Conservation (phyloP, 495 filamentous ascomycete species). For the Daldinia bambusicola region DNA sequence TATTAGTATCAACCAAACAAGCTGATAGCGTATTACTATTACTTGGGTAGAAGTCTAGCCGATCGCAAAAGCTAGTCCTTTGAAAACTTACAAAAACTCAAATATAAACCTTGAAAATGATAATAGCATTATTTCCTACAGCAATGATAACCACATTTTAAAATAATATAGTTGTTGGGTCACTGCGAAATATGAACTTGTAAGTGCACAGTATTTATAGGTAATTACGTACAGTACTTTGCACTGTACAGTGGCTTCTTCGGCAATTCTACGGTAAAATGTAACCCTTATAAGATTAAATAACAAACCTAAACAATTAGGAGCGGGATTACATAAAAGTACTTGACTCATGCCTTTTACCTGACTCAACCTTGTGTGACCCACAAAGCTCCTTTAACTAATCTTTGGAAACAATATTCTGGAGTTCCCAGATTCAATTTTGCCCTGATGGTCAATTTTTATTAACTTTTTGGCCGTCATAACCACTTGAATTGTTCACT, state of each 20-base stretch:
- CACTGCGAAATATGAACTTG: neutral
- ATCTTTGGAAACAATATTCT: conserved; percentile 45
- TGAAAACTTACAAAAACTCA: too few species aligned
- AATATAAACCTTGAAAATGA: too few species aligned
- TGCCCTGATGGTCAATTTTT: conserved; percentile 13
- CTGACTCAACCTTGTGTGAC: conserved; percentile 47
- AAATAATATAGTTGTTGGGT: neutral
- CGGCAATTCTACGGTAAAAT: neutral
- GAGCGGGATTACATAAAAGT: conserved; percentile 47
- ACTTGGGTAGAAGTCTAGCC: too few species aligned
- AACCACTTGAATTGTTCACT: neutral
- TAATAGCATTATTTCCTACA: too few species aligned
- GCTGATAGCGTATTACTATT: too few species aligned
- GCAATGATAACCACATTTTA: too few species aligned
- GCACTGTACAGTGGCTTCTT: neutral
- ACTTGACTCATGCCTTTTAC: conserved; percentile 49
- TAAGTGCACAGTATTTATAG: neutral
- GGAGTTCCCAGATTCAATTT: conserved; percentile 45
- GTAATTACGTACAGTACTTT: neutral
- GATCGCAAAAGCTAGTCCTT: too few species aligned
- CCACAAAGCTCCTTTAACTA: conserved; percentile 45
- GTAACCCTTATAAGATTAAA: conserved; percentile 11
- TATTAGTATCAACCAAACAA: too few species aligned
- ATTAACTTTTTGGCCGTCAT: neutral
- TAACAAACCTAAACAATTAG: conserved; percentile 10